Evolutionary conservation across 2,329 filamentous ascomycete genomes (phyloP), one percentile per base, ranked within the genome.

Genomic region (Colletotrichum neosansevieriae): DNA sequence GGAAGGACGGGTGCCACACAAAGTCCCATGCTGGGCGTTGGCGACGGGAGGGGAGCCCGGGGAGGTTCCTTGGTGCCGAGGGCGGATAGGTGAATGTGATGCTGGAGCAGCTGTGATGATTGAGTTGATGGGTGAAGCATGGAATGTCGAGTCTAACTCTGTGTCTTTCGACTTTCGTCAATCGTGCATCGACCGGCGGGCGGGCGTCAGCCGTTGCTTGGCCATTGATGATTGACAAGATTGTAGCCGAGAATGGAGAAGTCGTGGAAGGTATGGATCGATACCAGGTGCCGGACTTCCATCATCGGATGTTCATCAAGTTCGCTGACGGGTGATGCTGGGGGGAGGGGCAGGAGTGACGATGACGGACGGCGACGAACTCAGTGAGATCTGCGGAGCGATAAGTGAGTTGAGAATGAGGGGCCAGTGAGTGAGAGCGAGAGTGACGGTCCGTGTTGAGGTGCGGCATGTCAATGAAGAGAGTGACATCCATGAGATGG

Each of bases 261-360:
- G 15, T 32, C 12, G 53, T 15, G 54, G 32, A 29, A n/a, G 32
- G 47, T 34, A 36, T 54, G 40, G 32, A 63, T 53, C 60, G 45
- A 68, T 68, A 40, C 13, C 32, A 58, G 38, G 36, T 9, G 40
- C 44, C 17, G 32, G 32, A 50, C 29, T 38, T 42, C 24, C 67
- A 69, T 62, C 67, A 66, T 67, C 34, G 62, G 42, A 61, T 69
- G 56, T 67, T 62, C 11, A 51, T 69, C 49, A 40, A 7, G 42
- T 67, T 66, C 67, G 62, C 62, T 40, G 42, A 67, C 62, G 49
- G 45, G 51, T 53, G 45, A 47, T 49, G 57, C 51, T 57, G 62
- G 62, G 51, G 50, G 56, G 53, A 51, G 49, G 54, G 56, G 61
- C 38, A 60, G 50, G 62, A 67, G 29, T 64, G 60, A 64, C 65